These are phyloP conservation scores for Paramyrothecium sp. DNA, from an alignment of 2,329 filamentous ascomycete genomes.

Conservation along the genomic window DNA sequence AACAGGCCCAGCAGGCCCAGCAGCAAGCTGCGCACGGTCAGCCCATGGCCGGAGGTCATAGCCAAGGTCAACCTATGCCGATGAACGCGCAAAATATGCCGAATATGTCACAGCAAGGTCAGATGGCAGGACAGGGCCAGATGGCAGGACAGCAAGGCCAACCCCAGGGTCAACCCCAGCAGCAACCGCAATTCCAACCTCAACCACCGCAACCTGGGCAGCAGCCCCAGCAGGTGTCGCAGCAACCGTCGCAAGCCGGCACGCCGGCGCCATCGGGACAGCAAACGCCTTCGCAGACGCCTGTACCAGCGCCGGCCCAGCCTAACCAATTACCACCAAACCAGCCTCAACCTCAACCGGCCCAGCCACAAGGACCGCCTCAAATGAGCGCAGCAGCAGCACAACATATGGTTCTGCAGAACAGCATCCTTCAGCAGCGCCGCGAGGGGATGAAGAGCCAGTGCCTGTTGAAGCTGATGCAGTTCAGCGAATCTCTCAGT, in stretches of 20 bases:
- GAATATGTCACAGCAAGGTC: constrained; percentile 41
- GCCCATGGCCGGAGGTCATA: constrained; percentile 38
- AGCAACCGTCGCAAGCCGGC: constrained; percentile 39
- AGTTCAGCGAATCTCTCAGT: constrained; percentile 62
- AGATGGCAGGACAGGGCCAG: constrained; percentile 32
- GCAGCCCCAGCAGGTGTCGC: constrained; percentile 44
- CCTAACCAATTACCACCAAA: constrained; percentile 24
- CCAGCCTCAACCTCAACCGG: constrained; percentile 30
- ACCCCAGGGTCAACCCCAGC: constrained; percentile 20
- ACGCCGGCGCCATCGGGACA: constrained; percentile 42
- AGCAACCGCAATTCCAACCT: constrained; percentile 13
- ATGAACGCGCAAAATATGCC: constrained; percentile 48
- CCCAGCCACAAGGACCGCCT: constrained; percentile 21
- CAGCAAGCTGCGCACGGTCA: constrained; percentile 33
- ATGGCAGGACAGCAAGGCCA: constrained; percentile 25
- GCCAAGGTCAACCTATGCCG: constrained; percentile 45
- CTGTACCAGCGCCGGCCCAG: constrained; percentile 35
- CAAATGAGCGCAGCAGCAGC: constrained; percentile 28
- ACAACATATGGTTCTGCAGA: constrained; percentile 34
- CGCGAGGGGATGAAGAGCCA: constrained; percentile 53
- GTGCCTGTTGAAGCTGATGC: constrained; percentile 58
- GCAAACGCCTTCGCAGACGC: constrained; percentile 47
- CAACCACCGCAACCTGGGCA: constrained; percentile 36
- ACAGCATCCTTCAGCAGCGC: constrained; percentile 40
- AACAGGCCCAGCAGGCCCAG: constrained; percentile 24